phyloP scores from a whole-genome alignment of 176 grass and related monocot species.

The Hyparrhenia diplandra region DNA sequence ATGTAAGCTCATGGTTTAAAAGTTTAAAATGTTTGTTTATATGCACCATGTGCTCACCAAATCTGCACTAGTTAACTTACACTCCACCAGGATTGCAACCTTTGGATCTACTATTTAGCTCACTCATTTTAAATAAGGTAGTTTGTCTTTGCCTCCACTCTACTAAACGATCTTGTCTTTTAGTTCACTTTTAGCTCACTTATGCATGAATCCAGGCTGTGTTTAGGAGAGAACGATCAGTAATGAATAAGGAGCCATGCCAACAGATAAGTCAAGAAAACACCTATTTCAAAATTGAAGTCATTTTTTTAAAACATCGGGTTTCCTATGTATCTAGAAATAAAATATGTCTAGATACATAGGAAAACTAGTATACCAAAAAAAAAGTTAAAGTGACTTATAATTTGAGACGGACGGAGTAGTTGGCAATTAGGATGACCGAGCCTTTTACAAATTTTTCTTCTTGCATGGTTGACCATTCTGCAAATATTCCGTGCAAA shows the following conservation, averaged over 20 bases:
- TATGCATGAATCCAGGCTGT: background rate
- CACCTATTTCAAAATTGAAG: no score
- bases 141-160: constrained; percentile 26
- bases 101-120: background rate
- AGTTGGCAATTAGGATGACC: background rate
- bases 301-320: no score
- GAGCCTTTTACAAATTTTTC: background rate
- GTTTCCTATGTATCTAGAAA: no score
- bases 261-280: background rate
- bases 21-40: background rate
- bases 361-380: no score
- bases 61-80: background rate
- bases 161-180: constrained; percentile 15
- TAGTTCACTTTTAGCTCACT: constrained; percentile 25
- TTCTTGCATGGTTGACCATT: background rate
- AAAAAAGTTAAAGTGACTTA: no score
- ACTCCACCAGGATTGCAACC: background rate
- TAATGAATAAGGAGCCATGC: background rate
- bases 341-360: no score
- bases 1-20: background rate
- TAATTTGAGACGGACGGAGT: no score
- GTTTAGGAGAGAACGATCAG: background rate
- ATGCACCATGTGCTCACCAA: background rate
- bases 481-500: no score
- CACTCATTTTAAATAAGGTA: background rate